phyloP scores from a whole-genome alignment of 768 basidiomycete genomes.

The Agaricus sinodeliciosus region DNA sequence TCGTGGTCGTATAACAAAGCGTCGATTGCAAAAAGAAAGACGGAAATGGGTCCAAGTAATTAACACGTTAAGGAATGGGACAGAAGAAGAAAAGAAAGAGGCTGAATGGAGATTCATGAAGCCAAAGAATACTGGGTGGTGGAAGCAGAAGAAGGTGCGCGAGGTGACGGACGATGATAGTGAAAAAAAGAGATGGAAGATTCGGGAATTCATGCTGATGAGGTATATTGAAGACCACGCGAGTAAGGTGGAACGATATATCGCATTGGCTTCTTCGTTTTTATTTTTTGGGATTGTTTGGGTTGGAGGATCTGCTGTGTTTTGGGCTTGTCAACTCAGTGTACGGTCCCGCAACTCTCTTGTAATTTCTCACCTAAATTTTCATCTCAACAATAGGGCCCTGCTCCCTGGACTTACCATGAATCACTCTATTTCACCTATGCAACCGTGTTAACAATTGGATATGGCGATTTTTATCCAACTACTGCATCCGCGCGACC shows the following conservation, averaged over 20 bases:
- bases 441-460: slow-evolving; percentile 32
- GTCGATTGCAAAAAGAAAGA: slow-evolving; percentile 27
- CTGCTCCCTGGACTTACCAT: slow-evolving; percentile 26
- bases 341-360: slow-evolving; percentile 13
- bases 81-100: not conserved
- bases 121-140: slow-evolving; percentile 4
- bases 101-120: slow-evolving; percentile 8
- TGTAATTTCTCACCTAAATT: not conserved
- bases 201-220: slow-evolving; percentile 34
- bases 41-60: slow-evolving; percentile 18
- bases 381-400: slow-evolving; percentile 11
- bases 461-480: slow-evolving; percentile 34
- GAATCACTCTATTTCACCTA: slow-evolving; percentile 33
- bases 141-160: slow-evolving; percentile 5
- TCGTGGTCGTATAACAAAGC: slow-evolving; percentile 25
- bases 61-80: not conserved
- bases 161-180: slow-evolving; percentile 13
- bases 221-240: slow-evolving; percentile 22
- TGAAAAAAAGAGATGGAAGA: slow-evolving; percentile 21
- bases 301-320: slow-evolving; percentile 30
- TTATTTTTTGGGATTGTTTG: slow-evolving; percentile 26
- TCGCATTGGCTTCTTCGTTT: slow-evolving; percentile 16
- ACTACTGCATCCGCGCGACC: slow-evolving; percentile 28
- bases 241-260: slow-evolving; percentile 21
- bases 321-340: slow-evolving; percentile 25